Conservation (phyloP, 2,329 filamentous ascomycete species). For the Helotiales sp. region DNA sequence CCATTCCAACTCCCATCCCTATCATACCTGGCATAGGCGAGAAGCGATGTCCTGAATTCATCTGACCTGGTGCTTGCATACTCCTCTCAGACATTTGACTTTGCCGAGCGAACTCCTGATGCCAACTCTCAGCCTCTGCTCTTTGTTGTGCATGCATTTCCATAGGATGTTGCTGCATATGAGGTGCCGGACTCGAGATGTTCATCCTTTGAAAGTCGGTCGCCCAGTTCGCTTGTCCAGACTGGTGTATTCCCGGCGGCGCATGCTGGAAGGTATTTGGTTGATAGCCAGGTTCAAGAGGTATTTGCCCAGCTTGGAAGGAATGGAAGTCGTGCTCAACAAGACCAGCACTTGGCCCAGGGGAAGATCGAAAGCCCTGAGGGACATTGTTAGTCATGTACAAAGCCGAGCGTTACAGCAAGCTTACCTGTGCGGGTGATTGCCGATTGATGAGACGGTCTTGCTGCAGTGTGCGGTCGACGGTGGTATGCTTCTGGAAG, state of each 20-base stretch:
- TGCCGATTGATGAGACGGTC: constrained; percentile 60
- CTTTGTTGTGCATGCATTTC: constrained; percentile 22
- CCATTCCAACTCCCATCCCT: too few species aligned
- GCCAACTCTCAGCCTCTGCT: constrained; percentile 45
- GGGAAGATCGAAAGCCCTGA: constrained; percentile 62
- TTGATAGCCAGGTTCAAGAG: constrained; percentile 35
- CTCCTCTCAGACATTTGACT: constrained; percentile 25
- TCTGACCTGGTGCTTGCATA: constrained; percentile 19
- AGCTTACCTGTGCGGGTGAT: constrained; percentile 53
- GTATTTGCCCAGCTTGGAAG: constrained; percentile 57
- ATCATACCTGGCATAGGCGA: constrained; percentile 22
- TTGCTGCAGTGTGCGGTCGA: constrained; percentile 69
- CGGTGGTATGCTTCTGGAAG: constrained; percentile 67
- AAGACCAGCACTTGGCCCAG: constrained; percentile 50
- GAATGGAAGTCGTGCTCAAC: constrained; percentile 69
- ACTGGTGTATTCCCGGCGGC: constrained; percentile 18
- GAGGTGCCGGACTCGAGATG: constrained; percentile 35
- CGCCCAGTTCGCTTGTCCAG: constrained; percentile 36
- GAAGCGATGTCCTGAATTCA: constrained; percentile 11
- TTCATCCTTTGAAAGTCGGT: constrained; percentile 49
- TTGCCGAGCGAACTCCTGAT: constrained; percentile 54
- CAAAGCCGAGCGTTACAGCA: constrained; percentile 1
- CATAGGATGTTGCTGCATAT: constrained; percentile 34
- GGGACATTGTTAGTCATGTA: constrained; percentile 9
- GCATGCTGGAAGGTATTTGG: constrained; percentile 20